Conservation (phyloP, 192 early-diverging fungal species). For the Coemansia umbellata region DNA sequence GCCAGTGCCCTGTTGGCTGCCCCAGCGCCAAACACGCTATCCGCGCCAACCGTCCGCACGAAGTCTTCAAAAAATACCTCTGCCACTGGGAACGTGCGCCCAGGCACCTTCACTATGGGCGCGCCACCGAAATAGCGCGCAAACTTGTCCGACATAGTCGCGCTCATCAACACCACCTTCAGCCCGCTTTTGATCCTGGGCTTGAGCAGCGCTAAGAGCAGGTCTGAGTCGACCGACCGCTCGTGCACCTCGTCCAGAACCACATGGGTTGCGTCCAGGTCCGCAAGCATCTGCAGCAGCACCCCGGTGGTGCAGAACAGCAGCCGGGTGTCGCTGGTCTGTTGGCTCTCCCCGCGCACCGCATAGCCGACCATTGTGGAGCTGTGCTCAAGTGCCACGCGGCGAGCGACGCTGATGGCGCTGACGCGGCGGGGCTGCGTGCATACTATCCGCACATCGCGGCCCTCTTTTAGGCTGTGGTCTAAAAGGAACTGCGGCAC, state of each 20-base stretch:
- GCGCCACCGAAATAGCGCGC: conserved; percentile 65
- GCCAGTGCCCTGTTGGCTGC: neutral
- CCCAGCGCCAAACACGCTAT: conserved; percentile 7
- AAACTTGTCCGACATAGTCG: conserved; percentile 77
- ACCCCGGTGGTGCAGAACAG: conserved; percentile 69
- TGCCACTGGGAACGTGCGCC: conserved; percentile 71
- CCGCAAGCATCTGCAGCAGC: conserved; percentile 54
- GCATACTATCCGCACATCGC: conserved; percentile 64
- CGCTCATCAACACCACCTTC: conserved; percentile 86
- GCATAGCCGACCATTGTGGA: conserved; percentile 51
- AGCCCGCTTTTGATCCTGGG: conserved; percentile 50
- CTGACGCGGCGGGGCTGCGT: conserved; percentile 89
- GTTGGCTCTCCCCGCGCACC: conserved; percentile 65
- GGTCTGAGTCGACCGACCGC: conserved; percentile 70
- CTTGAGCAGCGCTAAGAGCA: conserved; percentile 74
- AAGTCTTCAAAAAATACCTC: conserved; percentile 57
- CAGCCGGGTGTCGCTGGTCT: conserved; percentile 50
- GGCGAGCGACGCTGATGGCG: conserved; percentile 60
- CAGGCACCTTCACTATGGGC: conserved; percentile 64
- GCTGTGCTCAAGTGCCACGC: conserved; percentile 45
- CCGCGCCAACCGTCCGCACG: neutral
- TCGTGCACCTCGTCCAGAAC: conserved; percentile 92
- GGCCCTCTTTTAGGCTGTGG: conserved; percentile 50
- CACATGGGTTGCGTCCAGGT: conserved; percentile 43
- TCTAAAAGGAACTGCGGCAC: conserved; percentile 87